phyloP scores from a whole-genome alignment of 2,329 filamentous ascomycete species.

The Exophiala dermatitidis region DNA sequence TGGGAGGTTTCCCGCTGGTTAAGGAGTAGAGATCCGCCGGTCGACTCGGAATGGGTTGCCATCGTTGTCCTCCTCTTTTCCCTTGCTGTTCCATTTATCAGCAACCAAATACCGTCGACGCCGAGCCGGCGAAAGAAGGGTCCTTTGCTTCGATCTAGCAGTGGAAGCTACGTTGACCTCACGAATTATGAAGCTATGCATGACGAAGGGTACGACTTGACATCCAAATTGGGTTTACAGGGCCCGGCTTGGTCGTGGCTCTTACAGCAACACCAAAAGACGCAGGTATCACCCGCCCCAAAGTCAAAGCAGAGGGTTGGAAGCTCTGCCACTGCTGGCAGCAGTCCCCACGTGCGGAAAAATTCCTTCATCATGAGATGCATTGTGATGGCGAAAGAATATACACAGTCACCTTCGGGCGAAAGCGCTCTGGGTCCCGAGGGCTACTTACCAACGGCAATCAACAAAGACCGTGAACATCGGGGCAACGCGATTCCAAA shows the following conservation, averaged over 20 bases:
- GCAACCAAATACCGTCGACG: conserved; percentile 29
- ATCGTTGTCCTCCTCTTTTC: conserved; percentile 57
- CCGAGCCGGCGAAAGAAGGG: conserved; percentile 37
- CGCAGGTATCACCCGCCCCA: neutral
- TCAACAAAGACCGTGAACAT: conserved; percentile 47
- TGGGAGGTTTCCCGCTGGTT: conserved; percentile 69
- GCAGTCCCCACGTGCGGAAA: conserved; percentile 8
- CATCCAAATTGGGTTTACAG: conserved; percentile 46
- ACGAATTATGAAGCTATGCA: conserved; percentile 43
- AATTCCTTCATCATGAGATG: conserved; percentile 39
- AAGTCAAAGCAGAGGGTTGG: conserved; percentile 39
- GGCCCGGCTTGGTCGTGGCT: conserved; percentile 66
- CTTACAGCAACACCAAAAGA: neutral
- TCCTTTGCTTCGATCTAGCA: conserved; percentile 44
- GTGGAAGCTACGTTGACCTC: conserved; percentile 33
- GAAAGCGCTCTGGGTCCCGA: conserved; percentile 46
- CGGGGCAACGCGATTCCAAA: conserved; percentile 60
- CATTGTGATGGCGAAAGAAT: conserved; percentile 57
- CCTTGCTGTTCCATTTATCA: conserved; percentile 55
- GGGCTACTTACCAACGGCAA: conserved; percentile 60
- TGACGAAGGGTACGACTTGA: conserved; percentile 39
- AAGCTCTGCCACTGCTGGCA: conserved; percentile 35
- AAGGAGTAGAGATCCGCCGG: conserved; percentile 38
- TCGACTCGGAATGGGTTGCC: conserved; percentile 62
- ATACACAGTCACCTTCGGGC: conserved; percentile 54